A percentile compares a stretch with the other conserved stretches of the same genome.
phyloP scores from a whole-genome alignment of 106 monocot genomes.

The Vanilla planifolia region DNA sequence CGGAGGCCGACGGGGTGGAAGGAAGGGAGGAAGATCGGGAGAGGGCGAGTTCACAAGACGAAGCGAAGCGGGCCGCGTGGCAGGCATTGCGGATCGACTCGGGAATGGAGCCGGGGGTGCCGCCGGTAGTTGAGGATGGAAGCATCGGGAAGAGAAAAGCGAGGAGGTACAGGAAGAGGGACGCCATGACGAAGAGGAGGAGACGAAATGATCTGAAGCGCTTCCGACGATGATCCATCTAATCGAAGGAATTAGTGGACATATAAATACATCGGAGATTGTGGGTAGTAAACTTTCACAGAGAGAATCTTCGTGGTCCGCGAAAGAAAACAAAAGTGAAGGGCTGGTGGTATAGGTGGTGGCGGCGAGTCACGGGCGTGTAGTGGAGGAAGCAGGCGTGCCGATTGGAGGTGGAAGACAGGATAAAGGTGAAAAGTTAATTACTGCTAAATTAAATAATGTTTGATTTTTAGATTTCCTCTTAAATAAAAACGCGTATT shows the following conservation, averaged over 20 bases:
- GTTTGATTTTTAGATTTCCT: too few relatives aligned
- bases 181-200: constrained; percentile 12
- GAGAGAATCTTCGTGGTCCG: not conserved
- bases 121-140: not conserved
- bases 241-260: not conserved
- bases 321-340: constrained; percentile 6
- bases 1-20: constrained; percentile 16
- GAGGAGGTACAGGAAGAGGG: constrained; percentile 10
- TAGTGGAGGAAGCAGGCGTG: not conserved
- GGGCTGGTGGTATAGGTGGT: not conserved
- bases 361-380: constrained; percentile 5
- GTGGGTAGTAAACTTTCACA: not conserved
- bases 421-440: too few relatives aligned
- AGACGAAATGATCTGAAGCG: not conserved
- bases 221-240: constrained; percentile 6
- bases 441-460: too few relatives aligned
- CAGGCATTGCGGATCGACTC: constrained; percentile 21
- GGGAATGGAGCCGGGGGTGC: not conserved
- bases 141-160: constrained; percentile 6
- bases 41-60: constrained; percentile 25
- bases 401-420: too few relatives aligned
- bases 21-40: constrained; percentile 17
- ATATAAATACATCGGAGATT: not conserved
- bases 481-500: too few relatives aligned
- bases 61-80: constrained; percentile 30